A percentile compares a stretch with the other conserved stretches of the same genome.
These are phyloP conservation scores for Magnolia officinalis DNA, from an alignment of 164 flowering plant genomes.

Conservation along the genomic window DNA sequence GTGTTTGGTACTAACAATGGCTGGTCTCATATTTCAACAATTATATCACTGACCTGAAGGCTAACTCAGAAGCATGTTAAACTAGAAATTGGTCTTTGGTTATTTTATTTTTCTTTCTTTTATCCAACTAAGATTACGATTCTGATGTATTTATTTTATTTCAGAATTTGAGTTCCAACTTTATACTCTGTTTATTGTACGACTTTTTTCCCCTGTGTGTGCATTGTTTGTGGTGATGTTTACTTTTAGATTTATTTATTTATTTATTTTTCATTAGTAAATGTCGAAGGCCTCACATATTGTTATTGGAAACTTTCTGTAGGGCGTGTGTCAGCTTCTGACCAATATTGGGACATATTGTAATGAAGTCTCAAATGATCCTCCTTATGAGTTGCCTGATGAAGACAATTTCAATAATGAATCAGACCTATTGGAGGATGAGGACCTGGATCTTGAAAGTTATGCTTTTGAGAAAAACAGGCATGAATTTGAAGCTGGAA, in stretches of 20 bases:
- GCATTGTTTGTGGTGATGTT: not conserved
- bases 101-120: too few species aligned
- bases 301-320: constrained; percentile 14
- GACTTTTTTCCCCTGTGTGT: not conserved
- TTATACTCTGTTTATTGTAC: not conserved
- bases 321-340: constrained; percentile 83
- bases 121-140: too few species aligned
- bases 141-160: too few species aligned
- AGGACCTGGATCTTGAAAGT: constrained; percentile 67
- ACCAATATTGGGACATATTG: constrained; percentile 61
- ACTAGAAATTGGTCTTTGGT: too few species aligned
- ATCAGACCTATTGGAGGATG: constrained; percentile 44
- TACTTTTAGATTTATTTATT: too few species aligned
- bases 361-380: constrained; percentile 42
- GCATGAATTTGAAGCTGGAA: constrained; percentile 54
- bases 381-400: constrained; percentile 40
- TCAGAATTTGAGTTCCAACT: not conserved
- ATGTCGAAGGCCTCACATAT: not conserved
- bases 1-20: too few species aligned
- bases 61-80: too few species aligned
- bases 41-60: too few species aligned
- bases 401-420: constrained; percentile 48
- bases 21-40: too few species aligned
- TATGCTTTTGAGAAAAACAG: constrained; percentile 39
- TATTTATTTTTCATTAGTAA: not conserved